Conservation (phyloP, 345 rosid genomes). For the Lepidium didymum region DNA sequence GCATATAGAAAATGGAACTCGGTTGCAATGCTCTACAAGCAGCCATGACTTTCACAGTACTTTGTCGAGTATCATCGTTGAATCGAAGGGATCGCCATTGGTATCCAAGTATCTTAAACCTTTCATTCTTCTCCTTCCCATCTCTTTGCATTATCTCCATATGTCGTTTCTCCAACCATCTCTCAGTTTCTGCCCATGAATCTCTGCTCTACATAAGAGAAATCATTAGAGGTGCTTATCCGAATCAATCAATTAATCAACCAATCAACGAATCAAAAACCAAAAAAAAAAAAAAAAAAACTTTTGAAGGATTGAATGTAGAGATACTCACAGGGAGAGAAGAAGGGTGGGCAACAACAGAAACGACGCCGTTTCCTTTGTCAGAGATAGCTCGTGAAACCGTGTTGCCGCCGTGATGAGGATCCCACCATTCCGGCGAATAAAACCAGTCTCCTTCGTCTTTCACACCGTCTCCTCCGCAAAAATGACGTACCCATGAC, state of each 20-base stretch:
- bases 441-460: conserved; percentile 93
- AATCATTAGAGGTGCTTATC: neutral
- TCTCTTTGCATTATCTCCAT: conserved; percentile 32
- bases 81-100: conserved; percentile 87
- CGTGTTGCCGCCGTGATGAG: conserved; percentile 34
- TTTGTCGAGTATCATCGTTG: conserved; percentile 74
- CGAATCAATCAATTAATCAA: neutral
- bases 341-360: conserved; percentile 63
- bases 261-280: neutral
- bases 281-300: neutral
- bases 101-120: conserved; percentile 65
- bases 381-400: conserved; percentile 47
- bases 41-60: conserved; percentile 86
- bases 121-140: conserved; percentile 21
- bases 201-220: conserved; percentile 38
- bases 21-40: conserved; percentile 47
- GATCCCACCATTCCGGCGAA: conserved; percentile 86
- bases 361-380: conserved; percentile 75
- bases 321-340: conserved; percentile 68
- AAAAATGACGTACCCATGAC: conserved; percentile 35
- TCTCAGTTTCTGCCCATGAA: conserved; percentile 64
- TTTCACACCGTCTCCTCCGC: conserved; percentile 34
- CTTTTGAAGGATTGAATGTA: too few species aligned
- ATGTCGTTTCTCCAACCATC: conserved; percentile 67
- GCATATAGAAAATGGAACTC: conserved; percentile 52